These are phyloP conservation scores for Scheffersomyces lignicola DNA, from an alignment of 1,139 yeast genomes.

Conservation along the genomic window DNA sequence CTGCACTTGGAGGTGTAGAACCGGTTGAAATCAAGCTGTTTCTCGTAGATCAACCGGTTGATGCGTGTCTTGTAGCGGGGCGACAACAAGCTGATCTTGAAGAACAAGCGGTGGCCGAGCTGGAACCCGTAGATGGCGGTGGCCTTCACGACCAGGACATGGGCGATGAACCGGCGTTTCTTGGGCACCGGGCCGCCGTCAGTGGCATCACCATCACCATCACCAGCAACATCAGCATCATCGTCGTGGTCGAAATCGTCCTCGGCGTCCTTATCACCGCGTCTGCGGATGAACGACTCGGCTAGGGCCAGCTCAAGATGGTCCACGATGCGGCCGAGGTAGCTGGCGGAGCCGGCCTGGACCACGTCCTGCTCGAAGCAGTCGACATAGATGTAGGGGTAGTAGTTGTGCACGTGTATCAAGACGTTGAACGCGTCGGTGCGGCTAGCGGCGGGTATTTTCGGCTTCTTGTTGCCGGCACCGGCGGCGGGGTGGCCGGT, in stretches of 20 bases:
- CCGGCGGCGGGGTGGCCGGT: background rate
- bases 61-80: conserved; percentile 62
- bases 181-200: conserved; percentile 8
- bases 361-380: conserved; percentile 25
- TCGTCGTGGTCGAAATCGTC: too few species aligned
- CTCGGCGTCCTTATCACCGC: conserved; percentile 9
- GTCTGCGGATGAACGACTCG: conserved; percentile 16
- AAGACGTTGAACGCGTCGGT: conserved; percentile 25
- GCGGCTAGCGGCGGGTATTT: conserved; percentile 5
- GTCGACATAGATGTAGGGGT: conserved; percentile 75
- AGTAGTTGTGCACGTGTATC: conserved; percentile 80
- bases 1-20: conserved; percentile 3
- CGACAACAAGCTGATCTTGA: conserved; percentile 67
- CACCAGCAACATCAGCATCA: conserved; percentile 10
- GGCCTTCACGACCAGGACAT: conserved; percentile 69
- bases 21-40: conserved; percentile 27
- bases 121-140: conserved; percentile 83
- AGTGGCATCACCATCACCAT: conserved; percentile 11
- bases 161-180: conserved; percentile 54
- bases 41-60: conserved; percentile 59
- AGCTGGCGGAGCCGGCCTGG: conserved; percentile 9
- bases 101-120: conserved; percentile 59
- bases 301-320: conserved; percentile 21
- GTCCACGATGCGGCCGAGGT: conserved; percentile 14
- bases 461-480: conserved; percentile 10